Conservation (phyloP, 352 stramenopile species). For the Globisporangium carolinianum region DNA sequence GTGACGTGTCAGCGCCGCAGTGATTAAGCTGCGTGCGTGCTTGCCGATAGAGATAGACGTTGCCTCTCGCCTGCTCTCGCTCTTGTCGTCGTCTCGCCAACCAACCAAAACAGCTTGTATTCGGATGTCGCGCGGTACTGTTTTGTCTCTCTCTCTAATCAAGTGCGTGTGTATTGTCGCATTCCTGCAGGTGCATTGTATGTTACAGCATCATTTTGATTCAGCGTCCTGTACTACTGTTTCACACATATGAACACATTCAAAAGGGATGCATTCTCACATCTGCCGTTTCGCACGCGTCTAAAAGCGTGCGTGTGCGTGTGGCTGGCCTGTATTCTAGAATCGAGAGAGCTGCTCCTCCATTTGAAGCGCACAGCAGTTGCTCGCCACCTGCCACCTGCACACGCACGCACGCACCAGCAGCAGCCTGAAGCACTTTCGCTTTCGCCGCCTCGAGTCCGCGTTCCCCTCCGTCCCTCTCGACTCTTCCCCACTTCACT, state of each 20-base stretch:
- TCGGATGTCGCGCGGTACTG: constrained; percentile 2
- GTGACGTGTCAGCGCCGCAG: no score
- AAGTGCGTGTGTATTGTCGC: no score
- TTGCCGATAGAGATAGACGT: no score
- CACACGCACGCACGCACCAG: neutral
- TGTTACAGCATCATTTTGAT: no score
- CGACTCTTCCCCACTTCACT: constrained; percentile 7
- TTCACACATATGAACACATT: neutral
- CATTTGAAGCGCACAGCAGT: neutral
- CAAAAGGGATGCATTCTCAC: neutral
- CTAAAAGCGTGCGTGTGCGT: constrained; percentile 1
- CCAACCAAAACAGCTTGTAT: constrained; percentile 19
- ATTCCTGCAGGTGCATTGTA: no score
- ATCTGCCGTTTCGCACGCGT: neutral
- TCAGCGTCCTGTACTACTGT: no score
- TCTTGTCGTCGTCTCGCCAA: neutral
- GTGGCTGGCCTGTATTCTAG: constrained; percentile 21
- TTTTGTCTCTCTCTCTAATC: no score
- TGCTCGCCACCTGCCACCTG: neutral
- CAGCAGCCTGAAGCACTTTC: neutral
- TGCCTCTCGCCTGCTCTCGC: no score
- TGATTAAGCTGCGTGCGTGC: no score
- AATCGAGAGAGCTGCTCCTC: constrained; percentile 4
- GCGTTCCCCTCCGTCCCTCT: neutral
- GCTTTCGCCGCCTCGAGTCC: constrained; percentile 2